Conservation (phyloP, 768 basidiomycete species). For the Cystofilobasidium ferigula region DNA sequence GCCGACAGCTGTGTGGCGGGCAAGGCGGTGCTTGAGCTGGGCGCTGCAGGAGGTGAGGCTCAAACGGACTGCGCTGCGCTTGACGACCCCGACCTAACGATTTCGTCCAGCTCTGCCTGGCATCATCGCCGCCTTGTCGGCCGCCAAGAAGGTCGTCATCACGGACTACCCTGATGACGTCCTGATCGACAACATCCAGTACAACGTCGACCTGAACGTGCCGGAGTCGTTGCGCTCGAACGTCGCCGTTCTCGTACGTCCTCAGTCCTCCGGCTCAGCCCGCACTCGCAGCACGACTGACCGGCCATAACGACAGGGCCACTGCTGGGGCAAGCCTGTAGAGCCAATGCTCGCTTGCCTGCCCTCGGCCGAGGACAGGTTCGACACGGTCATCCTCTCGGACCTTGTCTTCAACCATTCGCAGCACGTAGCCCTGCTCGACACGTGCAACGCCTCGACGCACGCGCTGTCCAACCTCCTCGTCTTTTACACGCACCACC, state of each 20-base stretch:
- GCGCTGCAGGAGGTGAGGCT: conserved; percentile 66
- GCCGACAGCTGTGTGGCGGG: conserved; percentile 32
- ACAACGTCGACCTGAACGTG: conserved; percentile 58
- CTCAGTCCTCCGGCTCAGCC: neutral
- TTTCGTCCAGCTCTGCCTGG: conserved; percentile 49
- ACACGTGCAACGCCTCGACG: conserved; percentile 21
- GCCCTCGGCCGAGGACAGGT: conserved; percentile 35
- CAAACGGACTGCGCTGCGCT: neutral
- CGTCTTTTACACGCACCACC: conserved; percentile 81
- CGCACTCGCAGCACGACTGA: neutral
- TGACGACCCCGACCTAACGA: neutral
- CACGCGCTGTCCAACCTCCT: conserved; percentile 45
- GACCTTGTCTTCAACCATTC: conserved; percentile 51
- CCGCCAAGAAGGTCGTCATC: conserved; percentile 61
- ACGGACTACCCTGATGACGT: conserved; percentile 83
- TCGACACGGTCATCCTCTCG: conserved; percentile 75
- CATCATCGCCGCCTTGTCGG: conserved; percentile 59
- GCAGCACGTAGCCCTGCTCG: conserved; percentile 22
- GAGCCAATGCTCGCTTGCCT: conserved; percentile 27
- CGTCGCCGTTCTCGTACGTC: conserved; percentile 37
- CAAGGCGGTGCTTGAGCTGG: conserved; percentile 65
- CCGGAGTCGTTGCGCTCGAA: conserved; percentile 26
- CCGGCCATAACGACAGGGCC: conserved; percentile 28
- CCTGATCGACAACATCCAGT: conserved; percentile 61
- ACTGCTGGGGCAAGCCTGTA: conserved; percentile 34